Evolutionary conservation across 192 early-diverging fungal species (phyloP), one percentile per base, ranked within the genome.

Genomic region (Lobulomyces angularis): DNA sequence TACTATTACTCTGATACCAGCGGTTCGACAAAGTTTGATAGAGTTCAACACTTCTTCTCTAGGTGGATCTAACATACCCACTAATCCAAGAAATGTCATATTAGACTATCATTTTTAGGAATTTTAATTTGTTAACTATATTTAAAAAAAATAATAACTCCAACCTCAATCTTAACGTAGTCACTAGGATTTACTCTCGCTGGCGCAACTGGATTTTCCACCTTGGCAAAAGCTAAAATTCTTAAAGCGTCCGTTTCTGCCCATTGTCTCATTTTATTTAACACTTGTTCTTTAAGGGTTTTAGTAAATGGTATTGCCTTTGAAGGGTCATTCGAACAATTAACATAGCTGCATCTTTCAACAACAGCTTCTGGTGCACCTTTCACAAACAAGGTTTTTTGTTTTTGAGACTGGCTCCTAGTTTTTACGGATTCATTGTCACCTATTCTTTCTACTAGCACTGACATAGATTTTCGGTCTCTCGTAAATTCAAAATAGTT

Each of bases 381-480:
- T 62, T 98, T 98, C 35, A 93, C 88, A 53, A 83, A 69, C 39
- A 98, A 69, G 18, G 7, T 26, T 25, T 26, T 31, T 31, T 8
- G 41, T 26, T 26, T 44, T 36, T 23, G 58, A 48, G 2, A 12
- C 24, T 5, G 37, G 41, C 2, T 31, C 52, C 24, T 46, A 41
- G 7, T 40, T 45, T 8, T 35, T 30, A 12, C 59, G 51, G 8
- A 12, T n/a, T 29, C 3, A 30, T 35, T 8, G n/a, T n/a, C n/a
- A n/a, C 8, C 24, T 11, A 20, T 25, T n/a, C 19, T 29, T 35
- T 67, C 59, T 2, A 89, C 82, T 20, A 96, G 48, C 8, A 96
- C 88, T 16, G 84, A 86, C 95, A 98, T 98, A 30, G 88, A 90
- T 70, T 98, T 98, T 60, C 95, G 80, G 56, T 95, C 90, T 48